Evolutionary conservation across 345 rosid species (phyloP).

Genomic region (Cochlearia excelsa): DNA sequence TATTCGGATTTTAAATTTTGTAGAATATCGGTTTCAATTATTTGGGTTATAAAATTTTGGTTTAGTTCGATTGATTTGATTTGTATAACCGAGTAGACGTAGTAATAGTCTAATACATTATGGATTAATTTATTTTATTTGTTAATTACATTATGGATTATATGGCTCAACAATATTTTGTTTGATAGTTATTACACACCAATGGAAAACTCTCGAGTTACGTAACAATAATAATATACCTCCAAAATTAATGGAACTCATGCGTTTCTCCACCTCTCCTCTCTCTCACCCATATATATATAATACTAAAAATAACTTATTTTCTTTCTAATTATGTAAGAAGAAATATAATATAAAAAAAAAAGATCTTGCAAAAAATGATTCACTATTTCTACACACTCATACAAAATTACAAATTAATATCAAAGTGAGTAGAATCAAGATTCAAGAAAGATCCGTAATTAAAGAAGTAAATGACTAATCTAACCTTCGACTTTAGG

Average conservation of each 20-base stretch:
- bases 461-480: too few relatives aligned
- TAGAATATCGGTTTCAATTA: too few relatives aligned
- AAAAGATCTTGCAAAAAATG: not conserved
- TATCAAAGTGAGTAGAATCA: conserved; percentile 6
- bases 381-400: conserved; percentile 26
- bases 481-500: too few relatives aligned
- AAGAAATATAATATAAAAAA: not conserved
- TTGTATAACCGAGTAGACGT: too few relatives aligned
- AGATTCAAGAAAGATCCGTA: conserved; percentile 2
- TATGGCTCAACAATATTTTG: too few relatives aligned
- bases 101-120: too few relatives aligned
- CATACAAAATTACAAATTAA: not conserved
- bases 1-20: too few relatives aligned
- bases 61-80: too few relatives aligned
- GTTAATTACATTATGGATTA: too few relatives aligned
- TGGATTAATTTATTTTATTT: too few relatives aligned
- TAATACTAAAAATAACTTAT: not conserved
- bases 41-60: too few relatives aligned
- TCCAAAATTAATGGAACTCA: conserved; percentile 37
- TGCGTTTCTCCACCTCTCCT: conserved; percentile 28
- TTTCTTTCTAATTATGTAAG: not conserved
- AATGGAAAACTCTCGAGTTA: not conserved
- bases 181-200: not conserved
- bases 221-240: conserved; percentile 13
- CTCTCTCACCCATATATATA: conserved; percentile 22